Percentiles rank a stretch among this genome's conserved stretches.
Evolutionary conservation across 805 yeast genomes (phyloP).

Genomic region (Clavispora carvajalis): DNA sequence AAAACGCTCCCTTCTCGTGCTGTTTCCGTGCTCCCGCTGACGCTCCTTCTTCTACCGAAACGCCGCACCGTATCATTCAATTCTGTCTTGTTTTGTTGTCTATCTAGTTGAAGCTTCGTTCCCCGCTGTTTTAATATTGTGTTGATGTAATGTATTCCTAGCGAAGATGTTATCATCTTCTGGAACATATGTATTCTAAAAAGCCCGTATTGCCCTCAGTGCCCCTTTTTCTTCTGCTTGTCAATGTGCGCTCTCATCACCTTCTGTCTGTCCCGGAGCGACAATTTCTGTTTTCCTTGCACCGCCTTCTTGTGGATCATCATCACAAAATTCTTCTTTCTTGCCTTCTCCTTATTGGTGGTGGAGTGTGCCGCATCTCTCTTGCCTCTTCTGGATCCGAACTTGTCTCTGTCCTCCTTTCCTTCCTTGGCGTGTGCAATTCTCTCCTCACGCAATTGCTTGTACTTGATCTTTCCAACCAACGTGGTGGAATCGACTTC

Average conservation of each 20-base stretch:
- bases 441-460: conserved; percentile 86
- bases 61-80: conserved; percentile 3
- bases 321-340: conserved; percentile 99
- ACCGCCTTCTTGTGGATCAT: conserved; percentile 93
- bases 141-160: conserved; percentile 5
- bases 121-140: conserved; percentile 3
- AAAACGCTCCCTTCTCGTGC: too few species aligned
- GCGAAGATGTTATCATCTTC: background rate
- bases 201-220: conserved; percentile 20
- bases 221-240: conserved; percentile 87
- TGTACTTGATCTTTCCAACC: conserved; percentile 75
- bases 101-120: background rate
- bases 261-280: conserved; percentile 86
- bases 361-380: conserved; percentile 76
- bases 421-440: conserved; percentile 85
- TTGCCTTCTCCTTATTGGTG: conserved; percentile 91
- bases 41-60: background rate
- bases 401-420: conserved; percentile 86
- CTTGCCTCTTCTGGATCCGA: conserved; percentile 83
- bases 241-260: conserved; percentile 79
- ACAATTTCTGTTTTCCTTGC: conserved; percentile 87
- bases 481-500: conserved; percentile 73
- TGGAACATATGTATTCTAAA: background rate
- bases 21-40: too few species aligned
- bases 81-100: conserved; percentile 13